Percentiles rank a stretch among this genome's conserved stretches.
phyloP scores from a whole-genome alignment of 176 grass and related monocot genomes.

The Eleusine coracana region DNA sequence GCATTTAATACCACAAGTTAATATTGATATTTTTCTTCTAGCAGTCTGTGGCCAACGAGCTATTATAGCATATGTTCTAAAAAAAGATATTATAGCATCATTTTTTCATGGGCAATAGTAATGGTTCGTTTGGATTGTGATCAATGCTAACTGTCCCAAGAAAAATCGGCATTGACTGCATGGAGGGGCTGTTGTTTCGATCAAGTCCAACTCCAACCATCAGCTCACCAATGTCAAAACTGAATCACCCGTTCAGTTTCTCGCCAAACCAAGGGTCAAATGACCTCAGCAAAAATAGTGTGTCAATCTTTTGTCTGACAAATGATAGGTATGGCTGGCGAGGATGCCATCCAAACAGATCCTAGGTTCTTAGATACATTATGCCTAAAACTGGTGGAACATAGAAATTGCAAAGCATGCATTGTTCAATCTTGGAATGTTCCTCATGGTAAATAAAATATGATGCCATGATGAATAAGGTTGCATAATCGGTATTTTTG shows the following conservation, averaged over 20 bases:
- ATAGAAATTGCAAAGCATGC: slow-evolving; percentile 9
- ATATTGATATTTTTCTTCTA: background rate
- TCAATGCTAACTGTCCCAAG: too few species aligned
- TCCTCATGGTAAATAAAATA: slow-evolving; percentile 2
- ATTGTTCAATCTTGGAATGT: background rate
- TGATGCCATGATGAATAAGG: background rate
- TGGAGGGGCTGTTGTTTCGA: too few species aligned
- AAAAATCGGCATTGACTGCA: too few species aligned
- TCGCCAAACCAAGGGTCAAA: background rate
- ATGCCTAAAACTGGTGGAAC: background rate
- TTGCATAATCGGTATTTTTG: background rate
- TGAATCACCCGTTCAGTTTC: background rate
- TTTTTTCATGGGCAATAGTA: background rate
- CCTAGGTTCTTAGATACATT: slow-evolving; percentile 12
- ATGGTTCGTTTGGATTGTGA: too few species aligned
- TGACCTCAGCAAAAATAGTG: too few species aligned
- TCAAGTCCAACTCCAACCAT: too few species aligned
- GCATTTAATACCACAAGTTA: slow-evolving; percentile 25
- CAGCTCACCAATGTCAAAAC: too few species aligned
- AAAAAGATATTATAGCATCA: background rate
- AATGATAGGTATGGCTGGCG: too few species aligned
- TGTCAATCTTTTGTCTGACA: too few species aligned
- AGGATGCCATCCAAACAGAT: too few species aligned
- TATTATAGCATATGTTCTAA: background rate
- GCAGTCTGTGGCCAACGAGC: background rate